These are phyloP conservation scores for Fusarium fracticaudum DNA, from an alignment of 2,329 filamentous ascomycete species.

Conservation along the genomic window DNA sequence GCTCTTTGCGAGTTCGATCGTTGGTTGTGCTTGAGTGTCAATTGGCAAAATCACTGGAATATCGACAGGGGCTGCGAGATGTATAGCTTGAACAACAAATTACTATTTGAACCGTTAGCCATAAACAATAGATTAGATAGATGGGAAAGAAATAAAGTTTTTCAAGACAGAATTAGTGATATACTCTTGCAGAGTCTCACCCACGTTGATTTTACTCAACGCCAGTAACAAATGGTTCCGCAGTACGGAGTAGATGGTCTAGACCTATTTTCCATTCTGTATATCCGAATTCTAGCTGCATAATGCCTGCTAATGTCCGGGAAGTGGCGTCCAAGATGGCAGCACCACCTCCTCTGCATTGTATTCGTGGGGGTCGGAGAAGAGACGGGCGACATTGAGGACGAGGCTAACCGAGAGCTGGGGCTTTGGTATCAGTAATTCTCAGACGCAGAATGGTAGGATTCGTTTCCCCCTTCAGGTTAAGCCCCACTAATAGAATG, in stretches of 20 bases:
- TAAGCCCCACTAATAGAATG: background rate
- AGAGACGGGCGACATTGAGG: background rate
- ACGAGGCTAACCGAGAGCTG: background rate
- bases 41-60: rapidly evolving
- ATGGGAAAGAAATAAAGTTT: rapidly evolving
- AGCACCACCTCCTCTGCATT: background rate
- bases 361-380: background rate
- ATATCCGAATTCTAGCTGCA: background rate
- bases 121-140: rapidly evolving
- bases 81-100: background rate
- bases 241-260: background rate
- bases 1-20: too few species aligned
- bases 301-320: background rate
- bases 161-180: too few species aligned
- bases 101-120: rapidly evolving
- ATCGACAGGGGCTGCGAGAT: background rate
- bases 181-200: background rate
- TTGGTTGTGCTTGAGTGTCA: background rate
- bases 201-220: background rate
- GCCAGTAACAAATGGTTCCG: background rate
- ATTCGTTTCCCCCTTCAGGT: background rate
- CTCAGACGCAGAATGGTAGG: background rate
- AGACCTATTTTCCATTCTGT: background rate
- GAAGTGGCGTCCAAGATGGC: background rate
- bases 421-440: background rate